Conservation (phyloP, 2,329 filamentous ascomycete species). For the Xylariaceae sp. region DNA sequence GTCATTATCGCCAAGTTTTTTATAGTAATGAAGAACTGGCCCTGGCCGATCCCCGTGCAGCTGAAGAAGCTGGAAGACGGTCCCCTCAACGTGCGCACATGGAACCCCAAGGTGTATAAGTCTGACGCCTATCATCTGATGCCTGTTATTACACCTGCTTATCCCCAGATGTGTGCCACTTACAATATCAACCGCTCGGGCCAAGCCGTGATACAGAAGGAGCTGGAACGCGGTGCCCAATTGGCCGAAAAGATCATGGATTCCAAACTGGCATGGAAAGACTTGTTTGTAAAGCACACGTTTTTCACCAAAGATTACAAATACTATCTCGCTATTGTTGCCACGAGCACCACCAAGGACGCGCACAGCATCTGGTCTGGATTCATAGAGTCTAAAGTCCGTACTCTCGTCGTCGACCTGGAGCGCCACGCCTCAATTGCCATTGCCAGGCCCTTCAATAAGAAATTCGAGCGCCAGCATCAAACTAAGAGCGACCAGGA, state of each 20-base stretch:
- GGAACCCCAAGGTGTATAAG: slow-evolving; percentile 90
- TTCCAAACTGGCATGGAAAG: slow-evolving; percentile 77
- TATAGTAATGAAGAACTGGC: slow-evolving; percentile 84
- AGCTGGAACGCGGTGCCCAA: slow-evolving; percentile 73
- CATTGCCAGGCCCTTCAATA: slow-evolving; percentile 87
- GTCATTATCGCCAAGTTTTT: slow-evolving; percentile 95
- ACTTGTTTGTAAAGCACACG: slow-evolving; percentile 82
- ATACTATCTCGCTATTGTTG: slow-evolving; percentile 88
- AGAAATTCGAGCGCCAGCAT: slow-evolving; percentile 84
- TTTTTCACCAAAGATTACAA: slow-evolving; percentile 95
- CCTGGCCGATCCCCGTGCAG: slow-evolving; percentile 90
- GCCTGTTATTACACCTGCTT: slow-evolving; percentile 97
- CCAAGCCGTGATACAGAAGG: slow-evolving; percentile 76
- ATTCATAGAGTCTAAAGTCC: slow-evolving; percentile 88
- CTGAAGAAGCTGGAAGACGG: slow-evolving; percentile 85
- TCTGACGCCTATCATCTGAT: slow-evolving; percentile 85
- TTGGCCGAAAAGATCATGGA: slow-evolving; percentile 78
- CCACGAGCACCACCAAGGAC: slow-evolving; percentile 79
- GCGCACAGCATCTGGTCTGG: slow-evolving; percentile 86
- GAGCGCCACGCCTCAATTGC: slow-evolving; percentile 78
- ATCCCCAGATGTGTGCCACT: slow-evolving; percentile 96
- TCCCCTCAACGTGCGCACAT: slow-evolving; percentile 77
- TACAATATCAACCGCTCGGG: slow-evolving; percentile 91
- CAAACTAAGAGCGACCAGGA: slow-evolving; percentile 57
- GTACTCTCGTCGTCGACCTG: slow-evolving; percentile 77